phyloP scores from a whole-genome alignment of 345 rosid genomes.

The Aquilaria yunnanensis region DNA sequence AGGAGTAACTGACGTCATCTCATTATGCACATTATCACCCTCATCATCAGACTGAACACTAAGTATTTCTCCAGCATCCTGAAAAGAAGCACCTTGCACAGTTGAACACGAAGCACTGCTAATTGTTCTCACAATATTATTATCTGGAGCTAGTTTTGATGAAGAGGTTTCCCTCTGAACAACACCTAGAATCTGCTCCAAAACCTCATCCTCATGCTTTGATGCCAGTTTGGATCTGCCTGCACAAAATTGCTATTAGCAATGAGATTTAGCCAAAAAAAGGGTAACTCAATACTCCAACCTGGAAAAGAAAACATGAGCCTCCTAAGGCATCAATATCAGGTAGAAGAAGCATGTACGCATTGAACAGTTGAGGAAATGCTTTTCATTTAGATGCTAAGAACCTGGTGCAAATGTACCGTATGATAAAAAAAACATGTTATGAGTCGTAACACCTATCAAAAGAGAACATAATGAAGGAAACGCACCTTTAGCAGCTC shows the following conservation, averaged over 20 bases:
- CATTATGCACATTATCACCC: conserved; percentile 19
- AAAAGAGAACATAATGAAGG: neutral
- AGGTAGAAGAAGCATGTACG: too few species aligned
- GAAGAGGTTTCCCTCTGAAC: conserved; percentile 53
- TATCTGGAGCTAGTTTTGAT: conserved; percentile 23
- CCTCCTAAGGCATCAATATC: too few species aligned
- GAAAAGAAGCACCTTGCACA: conserved; percentile 22
- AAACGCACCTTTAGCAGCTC: conserved; percentile 55
- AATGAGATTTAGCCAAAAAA: too few species aligned
- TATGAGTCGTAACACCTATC: neutral
- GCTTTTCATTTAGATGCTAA: neutral
- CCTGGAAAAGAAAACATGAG: too few species aligned
- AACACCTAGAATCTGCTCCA: conserved; percentile 61
- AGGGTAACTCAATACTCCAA: too few species aligned
- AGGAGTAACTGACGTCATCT: conserved; percentile 35
- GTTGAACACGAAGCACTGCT: conserved; percentile 33
- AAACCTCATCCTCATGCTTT: conserved; percentile 60
- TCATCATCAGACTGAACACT: conserved; percentile 25
- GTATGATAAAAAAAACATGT: neutral
- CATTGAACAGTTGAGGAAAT: too few species aligned
- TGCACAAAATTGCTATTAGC: conserved; percentile 16
- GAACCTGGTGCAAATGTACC: neutral
- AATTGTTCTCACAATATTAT: conserved; percentile 29
- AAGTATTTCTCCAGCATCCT: conserved; percentile 21
- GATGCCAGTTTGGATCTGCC: conserved; percentile 40